phyloP scores from a whole-genome alignment of 768 basidiomycete genomes.

The Rhizopogon vesiculosus region DNA sequence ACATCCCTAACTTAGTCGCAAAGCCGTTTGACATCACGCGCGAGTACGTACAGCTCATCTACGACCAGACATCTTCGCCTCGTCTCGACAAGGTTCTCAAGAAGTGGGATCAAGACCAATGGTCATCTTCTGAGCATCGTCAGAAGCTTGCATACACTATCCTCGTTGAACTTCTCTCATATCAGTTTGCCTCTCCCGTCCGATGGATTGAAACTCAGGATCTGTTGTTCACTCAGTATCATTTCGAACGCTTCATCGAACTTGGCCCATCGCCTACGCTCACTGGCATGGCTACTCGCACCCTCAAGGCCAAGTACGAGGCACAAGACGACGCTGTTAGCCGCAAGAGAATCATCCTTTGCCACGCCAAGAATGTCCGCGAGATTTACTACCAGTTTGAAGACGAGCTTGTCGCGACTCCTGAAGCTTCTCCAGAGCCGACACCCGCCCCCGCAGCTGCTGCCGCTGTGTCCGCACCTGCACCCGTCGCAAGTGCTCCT shows the following conservation, averaged over 20 bases:
- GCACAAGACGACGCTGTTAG: slow-evolving; percentile 79
- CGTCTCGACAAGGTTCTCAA: slow-evolving; percentile 92
- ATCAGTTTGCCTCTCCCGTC: slow-evolving; percentile 97
- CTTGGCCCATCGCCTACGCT: slow-evolving; percentile 95
- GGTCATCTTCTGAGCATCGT: slow-evolving; percentile 77
- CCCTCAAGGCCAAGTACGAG: slow-evolving; percentile 93
- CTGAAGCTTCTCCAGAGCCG: slow-evolving; percentile 24
- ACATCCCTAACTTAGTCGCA: slow-evolving; percentile 96
- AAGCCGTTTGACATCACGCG: slow-evolving; percentile 79
- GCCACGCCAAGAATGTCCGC: slow-evolving; percentile 92
- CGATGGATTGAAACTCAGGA: slow-evolving; percentile 99
- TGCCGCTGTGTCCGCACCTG: slow-evolving; percentile 35
- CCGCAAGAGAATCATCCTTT: slow-evolving; percentile 76
- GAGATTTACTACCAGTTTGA: slow-evolving; percentile 99
- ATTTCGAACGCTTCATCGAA: slow-evolving; percentile 92
- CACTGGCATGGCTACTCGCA: slow-evolving; percentile 90
- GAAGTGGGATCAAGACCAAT: slow-evolving; percentile 89
- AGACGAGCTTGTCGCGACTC: slow-evolving; percentile 60
- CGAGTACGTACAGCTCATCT: slow-evolving; percentile 91
- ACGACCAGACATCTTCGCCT: slow-evolving; percentile 94
- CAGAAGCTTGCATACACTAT: slow-evolving; percentile 95
- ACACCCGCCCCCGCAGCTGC: slow-evolving; percentile 35
- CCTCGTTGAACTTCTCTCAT: slow-evolving; percentile 93
- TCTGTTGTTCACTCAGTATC: slow-evolving; percentile 78
- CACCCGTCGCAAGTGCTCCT: slow-evolving; percentile 39